Base-by-base conservation (phyloP, 805 yeast genomes). In the Brettanomyces custersianus region DNA sequence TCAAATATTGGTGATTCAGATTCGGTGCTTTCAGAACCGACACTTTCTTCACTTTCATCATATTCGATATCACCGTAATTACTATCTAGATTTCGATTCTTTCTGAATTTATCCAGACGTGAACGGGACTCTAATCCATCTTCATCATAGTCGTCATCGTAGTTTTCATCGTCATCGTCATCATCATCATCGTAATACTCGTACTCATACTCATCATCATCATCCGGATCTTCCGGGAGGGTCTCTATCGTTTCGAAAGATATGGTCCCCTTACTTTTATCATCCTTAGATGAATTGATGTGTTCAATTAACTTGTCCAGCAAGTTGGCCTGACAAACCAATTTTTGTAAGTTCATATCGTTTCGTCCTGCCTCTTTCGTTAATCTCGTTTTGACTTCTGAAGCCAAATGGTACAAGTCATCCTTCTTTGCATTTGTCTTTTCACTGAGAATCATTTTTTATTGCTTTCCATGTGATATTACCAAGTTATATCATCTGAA, bases 291-390 rank as follows among this genome's bases (percentile, higher is more conserved):
- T 37, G 38, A 38, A 36, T 54, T 54, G 25, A 72, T 57, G 37
- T 60, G 60, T 48, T 73, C 83, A 71, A 80, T 76, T 35, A 80
- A 52, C 41, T 63, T 66, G 49, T 80, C 87, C 43, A 80, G 65
- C 62, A 80, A 59, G 53, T 80, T 80, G 16, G 87, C 86, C 55
- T 80, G 87, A 28, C 75, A 67, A 4, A 80, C 84, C 27, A 80
- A 63, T 34, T 64, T 59, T 33, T 82, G 64, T 34, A 80, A 63
- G 36, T 74, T 60, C 22, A 77, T 70, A 46, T 76, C 79, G 11
- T 70, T 68, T 43, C 66, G 66, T 19, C 70, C 55, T 5, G 84
- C 83, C 46, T 79, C 83, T 37, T 58, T 62, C 30, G 82, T 74
- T 19, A 80, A 67, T 59, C 77, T 80, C 15, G 66, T 48, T 49